Evolutionary conservation across 352 stramenopile species (phyloP).

Genomic region (Phytophthora agathidicida): DNA sequence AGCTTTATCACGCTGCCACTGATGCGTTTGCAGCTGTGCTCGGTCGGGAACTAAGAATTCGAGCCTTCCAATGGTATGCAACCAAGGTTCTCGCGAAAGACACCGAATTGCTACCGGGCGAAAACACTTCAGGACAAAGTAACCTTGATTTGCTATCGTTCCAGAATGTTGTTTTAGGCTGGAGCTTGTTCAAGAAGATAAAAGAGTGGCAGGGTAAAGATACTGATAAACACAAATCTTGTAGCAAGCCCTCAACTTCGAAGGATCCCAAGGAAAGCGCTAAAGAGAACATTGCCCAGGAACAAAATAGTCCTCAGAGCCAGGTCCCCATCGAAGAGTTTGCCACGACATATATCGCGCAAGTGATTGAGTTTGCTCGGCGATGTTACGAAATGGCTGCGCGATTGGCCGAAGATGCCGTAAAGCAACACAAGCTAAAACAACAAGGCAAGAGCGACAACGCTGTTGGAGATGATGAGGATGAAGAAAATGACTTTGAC

Average conservation of each 20-base stretch:
- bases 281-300: neutral
- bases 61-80: constrained; percentile 46
- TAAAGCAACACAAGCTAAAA: constrained; percentile 16
- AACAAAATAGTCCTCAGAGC: neutral
- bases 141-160: constrained; percentile 33
- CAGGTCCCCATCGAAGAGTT: constrained; percentile 52
- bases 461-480: constrained; percentile 5
- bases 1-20: constrained; percentile 67
- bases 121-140: neutral
- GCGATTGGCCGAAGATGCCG: constrained; percentile 31
- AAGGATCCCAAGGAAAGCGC: constrained; percentile 9
- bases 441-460: constrained; percentile 5
- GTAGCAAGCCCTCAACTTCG: neutral
- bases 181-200: constrained; percentile 61
- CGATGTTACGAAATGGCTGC: constrained; percentile 74
- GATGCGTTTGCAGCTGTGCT: constrained; percentile 66
- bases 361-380: constrained; percentile 68
- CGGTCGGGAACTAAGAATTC: constrained; percentile 44
- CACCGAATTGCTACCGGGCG: neutral
- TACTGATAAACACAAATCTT: constrained; percentile 6
- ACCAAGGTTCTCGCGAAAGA: constrained; percentile 1
- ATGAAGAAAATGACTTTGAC: constrained; percentile 24
- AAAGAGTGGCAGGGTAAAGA: constrained; percentile 55
- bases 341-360: constrained; percentile 47
- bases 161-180: constrained; percentile 41